phyloP scores from a whole-genome alignment of 2,329 filamentous ascomycete species.

The Escovopsis sp. region DNA sequence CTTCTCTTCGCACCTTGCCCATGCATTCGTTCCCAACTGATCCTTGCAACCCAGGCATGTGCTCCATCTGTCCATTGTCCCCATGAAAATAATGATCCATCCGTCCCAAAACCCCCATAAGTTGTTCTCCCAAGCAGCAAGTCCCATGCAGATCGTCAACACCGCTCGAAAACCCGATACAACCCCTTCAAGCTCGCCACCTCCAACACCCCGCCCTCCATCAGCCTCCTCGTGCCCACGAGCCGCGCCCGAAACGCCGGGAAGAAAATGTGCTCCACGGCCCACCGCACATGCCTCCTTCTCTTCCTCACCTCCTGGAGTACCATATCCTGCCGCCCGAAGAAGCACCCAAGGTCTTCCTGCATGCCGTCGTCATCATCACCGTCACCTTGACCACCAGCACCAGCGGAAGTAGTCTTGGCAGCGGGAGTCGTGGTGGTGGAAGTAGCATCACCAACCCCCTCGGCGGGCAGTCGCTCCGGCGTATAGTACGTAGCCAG shows the following conservation, averaged over 20 bases:
- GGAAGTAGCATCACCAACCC: background rate
- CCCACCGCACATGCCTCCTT: constrained; percentile 53
- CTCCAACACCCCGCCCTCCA: constrained; percentile 64
- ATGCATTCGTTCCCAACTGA: no score
- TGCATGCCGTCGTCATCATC: background rate
- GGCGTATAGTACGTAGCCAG: constrained; percentile 83
- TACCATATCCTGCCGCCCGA: constrained; percentile 12
- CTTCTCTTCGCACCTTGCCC: no score
- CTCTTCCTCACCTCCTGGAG: constrained; percentile 40
- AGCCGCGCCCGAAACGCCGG: constrained; percentile 73
- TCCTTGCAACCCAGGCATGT: no score
- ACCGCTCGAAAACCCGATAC: constrained; percentile 90
- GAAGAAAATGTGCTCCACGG: constrained; percentile 76
- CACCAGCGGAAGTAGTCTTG: constrained; percentile 10
- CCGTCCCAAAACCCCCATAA: no score
- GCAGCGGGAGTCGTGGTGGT: no score
- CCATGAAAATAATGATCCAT: background rate
- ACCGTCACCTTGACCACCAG: no score
- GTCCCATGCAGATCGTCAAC: constrained; percentile 40
- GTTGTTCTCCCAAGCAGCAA: no score
- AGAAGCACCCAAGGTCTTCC: no score
- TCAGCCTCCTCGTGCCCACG: constrained; percentile 63
- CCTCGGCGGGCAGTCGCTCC: constrained; percentile 52
- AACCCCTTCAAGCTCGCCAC: constrained; percentile 83
- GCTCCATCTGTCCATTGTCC: no score